Base-by-base conservation (phyloP, 176 grass and related monocot species). In the Rhynchospora breviuscula region DNA sequence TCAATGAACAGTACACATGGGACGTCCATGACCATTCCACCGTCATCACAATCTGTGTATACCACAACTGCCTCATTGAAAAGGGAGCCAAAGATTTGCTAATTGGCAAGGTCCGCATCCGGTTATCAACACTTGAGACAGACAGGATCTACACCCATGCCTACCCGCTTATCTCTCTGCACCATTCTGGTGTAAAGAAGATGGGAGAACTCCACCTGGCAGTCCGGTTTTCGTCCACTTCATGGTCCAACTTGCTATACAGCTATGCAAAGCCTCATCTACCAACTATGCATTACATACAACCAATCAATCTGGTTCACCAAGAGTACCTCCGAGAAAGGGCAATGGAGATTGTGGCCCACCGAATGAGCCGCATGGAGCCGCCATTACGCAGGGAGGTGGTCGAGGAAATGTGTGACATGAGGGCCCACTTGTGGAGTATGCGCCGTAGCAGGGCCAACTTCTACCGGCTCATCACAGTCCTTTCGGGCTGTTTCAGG, bases 361-460 rank as follows among this genome's bases (percentile, higher is more conserved):
- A 89, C 69, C 88, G 93, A n/a, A 79, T 94, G 81, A 89, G 93
- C 2, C 87, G 90, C 25, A 89, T 87, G 73, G 93, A 94, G 81
- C 90, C 90, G 45, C 93, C 93, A 63, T 86, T 92, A 83, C 88
- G 90, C 0, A 83, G 76, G 31, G 93, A 94, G 88, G 91, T 91
- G 86, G 53, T 94, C 1, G 90, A 95, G 78, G 86, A 95, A 86
- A 91, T 95, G 59, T 91, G 89, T 69, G 93, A 95, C 77, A 85
- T 78, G 78, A 82, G 86, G 68, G 58, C 66, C 51, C 90, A 88
- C 78, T 73, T 83, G 46, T 95, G 93, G 93, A 92, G 93, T 81
- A 92, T 95, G 93, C 88, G 93, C 45, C 88, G 90, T 23, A 89
- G 93, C 90, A 95, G 91, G 86, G 93, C 93, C 6, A 91, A 95